Evolutionary conservation across 2,329 filamentous ascomycete species (phyloP), one percentile per base, ranked within the genome.

Genomic region (Ophiostoma angusticollis): DNA sequence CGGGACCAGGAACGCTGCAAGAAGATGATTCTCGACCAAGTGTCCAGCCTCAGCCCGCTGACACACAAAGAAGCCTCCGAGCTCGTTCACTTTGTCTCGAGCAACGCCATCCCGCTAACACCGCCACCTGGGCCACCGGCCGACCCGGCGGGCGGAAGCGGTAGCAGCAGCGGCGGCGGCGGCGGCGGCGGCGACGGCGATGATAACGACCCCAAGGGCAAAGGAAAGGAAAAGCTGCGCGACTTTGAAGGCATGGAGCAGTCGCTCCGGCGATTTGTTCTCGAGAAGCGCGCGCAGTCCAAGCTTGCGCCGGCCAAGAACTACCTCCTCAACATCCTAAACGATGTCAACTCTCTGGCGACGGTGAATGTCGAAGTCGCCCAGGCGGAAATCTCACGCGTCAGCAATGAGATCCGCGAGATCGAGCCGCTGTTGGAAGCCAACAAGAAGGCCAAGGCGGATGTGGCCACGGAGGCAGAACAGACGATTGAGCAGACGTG

Each of bases 31-130:
- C 59, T 98, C 43, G 86, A 95, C 51, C 89, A 96, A 58, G 79
- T 98, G 13, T 68, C 73, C 35, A 76, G 77, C 19, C 68, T 98
- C n/a, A 96, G 89, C 54, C 91, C 89, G 3, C 78, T 80, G 37
- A 98, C 91, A 0, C 82, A 79, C 67, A 96, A 96, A 56, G 91
- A 98, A 54, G 80, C 86, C 0, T 73, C 78, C 2, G 91, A 98
- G 54, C 68, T 98, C 7, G 91, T 98, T 4, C 91, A 98, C 56
- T 98, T 98, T 50, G 91, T 98, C 3, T 96, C 91, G 2, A 96
- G 89, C 55, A 94, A 95, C 56, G 87, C 87, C 4, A 83, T 98
- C 43, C 89, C 89, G 0, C 78, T 83, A 39, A 70, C 68, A 1
- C 72, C 76, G 9, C 59, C 71, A 0, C 67, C 72, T 13, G 3